Percentiles rank a stretch among this genome's conserved stretches.
These are phyloP conservation scores for Kwoniella sp. DNA, from an alignment of 768 basidiomycete genomes.

Conservation along the genomic window DNA sequence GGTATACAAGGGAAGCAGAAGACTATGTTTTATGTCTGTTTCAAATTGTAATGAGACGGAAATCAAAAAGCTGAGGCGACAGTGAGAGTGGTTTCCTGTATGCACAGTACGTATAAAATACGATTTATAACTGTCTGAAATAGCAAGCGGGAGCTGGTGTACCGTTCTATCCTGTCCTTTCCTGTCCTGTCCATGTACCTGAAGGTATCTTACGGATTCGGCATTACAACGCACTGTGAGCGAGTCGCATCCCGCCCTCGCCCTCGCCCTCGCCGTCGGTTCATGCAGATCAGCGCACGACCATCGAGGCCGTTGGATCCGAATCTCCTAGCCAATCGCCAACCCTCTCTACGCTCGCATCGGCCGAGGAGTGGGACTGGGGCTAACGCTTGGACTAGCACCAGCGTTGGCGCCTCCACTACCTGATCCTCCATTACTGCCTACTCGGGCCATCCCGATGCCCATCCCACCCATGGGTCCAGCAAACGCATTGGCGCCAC, in stretches of 20 bases:
- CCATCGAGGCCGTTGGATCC: neutral
- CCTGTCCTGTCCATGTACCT: neutral
- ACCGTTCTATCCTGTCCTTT: neutral
- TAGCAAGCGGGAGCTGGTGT: neutral
- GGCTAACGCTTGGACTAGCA: conserved; percentile 1
- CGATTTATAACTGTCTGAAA: neutral
- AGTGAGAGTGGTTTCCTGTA: neutral
- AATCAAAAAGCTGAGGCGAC: too few relatives aligned
- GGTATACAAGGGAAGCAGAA: too few relatives aligned
- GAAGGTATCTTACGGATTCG: too few relatives aligned
- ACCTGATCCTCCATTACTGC: conserved; percentile 8
- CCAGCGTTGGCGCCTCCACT: neutral
- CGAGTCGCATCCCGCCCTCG: too few relatives aligned
- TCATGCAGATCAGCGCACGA: neutral
- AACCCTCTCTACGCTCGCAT: neutral
- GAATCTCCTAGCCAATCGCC: too few relatives aligned
- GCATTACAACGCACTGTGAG: too few relatives aligned
- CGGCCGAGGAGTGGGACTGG: conserved; percentile 5
- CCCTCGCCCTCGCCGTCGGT: too few relatives aligned
- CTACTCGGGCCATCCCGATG: conserved; percentile 18
- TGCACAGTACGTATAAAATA: neutral
- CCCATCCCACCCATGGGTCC: conserved; percentile 42
- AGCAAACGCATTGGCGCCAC: conserved; percentile 34
- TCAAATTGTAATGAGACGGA: too few relatives aligned
- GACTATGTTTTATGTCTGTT: too few relatives aligned